phyloP scores from a whole-genome alignment of 2,329 filamentous ascomycete genomes.

The Penicillium polonicum region DNA sequence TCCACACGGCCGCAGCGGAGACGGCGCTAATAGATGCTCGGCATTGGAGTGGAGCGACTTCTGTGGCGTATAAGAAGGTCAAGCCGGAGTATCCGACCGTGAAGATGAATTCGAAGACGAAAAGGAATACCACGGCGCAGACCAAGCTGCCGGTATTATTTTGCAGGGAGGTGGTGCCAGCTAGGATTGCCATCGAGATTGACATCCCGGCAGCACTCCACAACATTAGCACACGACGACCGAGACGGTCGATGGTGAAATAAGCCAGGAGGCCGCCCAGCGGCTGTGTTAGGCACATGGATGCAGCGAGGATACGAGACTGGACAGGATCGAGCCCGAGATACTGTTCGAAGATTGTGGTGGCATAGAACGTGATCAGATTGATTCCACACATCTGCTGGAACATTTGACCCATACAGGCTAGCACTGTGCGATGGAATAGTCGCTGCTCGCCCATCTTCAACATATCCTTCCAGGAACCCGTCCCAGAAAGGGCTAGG shows the following conservation, averaged over 20 bases:
- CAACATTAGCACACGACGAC: constrained; percentile 27
- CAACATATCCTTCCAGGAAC: constrained; percentile 40
- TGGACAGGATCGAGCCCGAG: constrained; percentile 5
- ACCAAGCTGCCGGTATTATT: constrained; percentile 11
- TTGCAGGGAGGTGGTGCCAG: not conserved
- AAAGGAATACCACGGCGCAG: constrained; percentile 15
- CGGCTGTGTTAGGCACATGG: constrained; percentile 28
- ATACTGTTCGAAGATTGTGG: constrained; percentile 5
- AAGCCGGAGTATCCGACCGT: constrained; percentile 16
- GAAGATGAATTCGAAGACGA: constrained; percentile 15
- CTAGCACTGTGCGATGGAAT: constrained; percentile 36
- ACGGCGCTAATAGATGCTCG: constrained; percentile 15
- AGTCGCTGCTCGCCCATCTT: constrained; percentile 37
- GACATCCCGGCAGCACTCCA: constrained; percentile 17
- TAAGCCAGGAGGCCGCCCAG: constrained; percentile 41
- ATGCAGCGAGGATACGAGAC: constrained; percentile 11
- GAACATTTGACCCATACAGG: constrained; percentile 36
- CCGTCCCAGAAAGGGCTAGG: constrained; percentile 41
- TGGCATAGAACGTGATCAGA: constrained; percentile 38
- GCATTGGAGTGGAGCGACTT: constrained; percentile 14
- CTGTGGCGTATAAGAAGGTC: constrained; percentile 15
- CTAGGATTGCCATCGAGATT: constrained; percentile 14
- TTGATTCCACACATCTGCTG: constrained; percentile 42
- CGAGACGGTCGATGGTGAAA: constrained; percentile 43
- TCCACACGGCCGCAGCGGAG: constrained; percentile 15